phyloP scores from a whole-genome alignment of 495 filamentous ascomycete genomes.

The Aspergillus bertholletiae region DNA sequence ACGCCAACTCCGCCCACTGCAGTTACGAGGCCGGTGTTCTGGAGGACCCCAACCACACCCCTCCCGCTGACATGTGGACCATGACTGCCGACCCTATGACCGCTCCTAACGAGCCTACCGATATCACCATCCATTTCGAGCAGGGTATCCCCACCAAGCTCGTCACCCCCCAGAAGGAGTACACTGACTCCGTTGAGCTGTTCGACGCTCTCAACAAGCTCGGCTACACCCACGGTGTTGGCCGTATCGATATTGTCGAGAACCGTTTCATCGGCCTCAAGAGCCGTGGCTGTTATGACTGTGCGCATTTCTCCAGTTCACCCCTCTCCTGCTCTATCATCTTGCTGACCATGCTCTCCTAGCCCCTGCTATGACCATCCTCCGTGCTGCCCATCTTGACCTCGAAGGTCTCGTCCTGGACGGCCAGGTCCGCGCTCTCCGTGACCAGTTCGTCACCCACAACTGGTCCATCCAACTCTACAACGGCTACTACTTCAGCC shows the following conservation, averaged over 20 bases:
- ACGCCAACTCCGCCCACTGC: conserved; percentile 91
- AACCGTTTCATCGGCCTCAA: conserved; percentile 85
- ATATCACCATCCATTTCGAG: conserved; percentile 78
- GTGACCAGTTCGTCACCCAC: conserved; percentile 74
- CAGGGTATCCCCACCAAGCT: conserved; percentile 81
- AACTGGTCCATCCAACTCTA: conserved; percentile 56
- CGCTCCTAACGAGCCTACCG: conserved; percentile 70
- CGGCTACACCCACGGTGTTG: conserved; percentile 72
- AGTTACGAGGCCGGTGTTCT: conserved; percentile 75
- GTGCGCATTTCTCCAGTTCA: background rate
- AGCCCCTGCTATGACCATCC: conserved; percentile 67
- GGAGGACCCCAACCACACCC: conserved; percentile 49
- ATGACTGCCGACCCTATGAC: conserved; percentile 68
- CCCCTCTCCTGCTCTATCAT: background rate
- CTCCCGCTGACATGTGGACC: conserved; percentile 84
- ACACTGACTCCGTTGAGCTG: conserved; percentile 72
- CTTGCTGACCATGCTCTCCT: background rate
- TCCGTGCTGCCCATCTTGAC: conserved; percentile 67
- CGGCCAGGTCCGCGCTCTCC: conserved; percentile 74
- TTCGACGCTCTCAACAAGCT: conserved; percentile 80
- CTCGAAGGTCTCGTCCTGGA: conserved; percentile 67
- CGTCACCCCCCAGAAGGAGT: conserved; percentile 56
- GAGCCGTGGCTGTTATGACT: conserved; percentile 86
- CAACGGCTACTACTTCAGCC: conserved; percentile 57
- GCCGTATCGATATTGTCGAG: conserved; percentile 89